Evolutionary conservation across 495 filamentous ascomycete species (phyloP), one percentile per base, ranked within the genome.

Genomic region (Penicillium canescens): DNA sequence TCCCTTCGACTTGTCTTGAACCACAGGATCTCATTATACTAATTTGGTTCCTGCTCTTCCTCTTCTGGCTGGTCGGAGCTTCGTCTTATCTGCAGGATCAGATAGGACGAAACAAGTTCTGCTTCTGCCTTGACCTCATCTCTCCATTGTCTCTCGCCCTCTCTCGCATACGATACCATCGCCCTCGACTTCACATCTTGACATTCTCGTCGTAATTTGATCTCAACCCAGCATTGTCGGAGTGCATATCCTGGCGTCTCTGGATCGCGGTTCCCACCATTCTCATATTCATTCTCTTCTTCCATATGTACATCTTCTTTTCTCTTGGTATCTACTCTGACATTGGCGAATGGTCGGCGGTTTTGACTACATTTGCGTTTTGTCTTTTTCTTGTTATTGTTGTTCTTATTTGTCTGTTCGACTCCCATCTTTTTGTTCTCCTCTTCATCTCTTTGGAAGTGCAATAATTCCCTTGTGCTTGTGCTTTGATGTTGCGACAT

Each of bases 51-150:
- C 16, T 31, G 53, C 3, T 49, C 35, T 53, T 42, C 16, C 38
- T 18, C n/a, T 44, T 52, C 59, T 52, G 64, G 61, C 58, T 65
- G 61, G 64, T 35, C 64, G 56, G 50, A 55, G 42, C 37, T 18
- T 40, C 28, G 10, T 57, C 26, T 21, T 44, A 42, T 51, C 43
- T 52, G 44, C 45, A 13, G 46, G 44, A 43, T 23, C 44, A 37
- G 46, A 44, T 42, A 43, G 18, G 39, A 50, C 39, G 16, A 20
- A 16, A 66, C 42, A 59, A 57, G 49, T 56, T 54, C 44, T n/a
- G 35, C 10, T 10, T 43, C 41, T 41, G 28, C 16, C 23, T 50
- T 55, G 31, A 24, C 39, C 12, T 54, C 42, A 35, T 42, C 41
- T 37, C 43, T 31, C 20, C 40, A 45, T 12, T 6, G 16, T 48